Evolutionary conservation across 2,329 filamentous ascomycete genomes (phyloP).

Genomic region (Talaromyces sp.): DNA sequence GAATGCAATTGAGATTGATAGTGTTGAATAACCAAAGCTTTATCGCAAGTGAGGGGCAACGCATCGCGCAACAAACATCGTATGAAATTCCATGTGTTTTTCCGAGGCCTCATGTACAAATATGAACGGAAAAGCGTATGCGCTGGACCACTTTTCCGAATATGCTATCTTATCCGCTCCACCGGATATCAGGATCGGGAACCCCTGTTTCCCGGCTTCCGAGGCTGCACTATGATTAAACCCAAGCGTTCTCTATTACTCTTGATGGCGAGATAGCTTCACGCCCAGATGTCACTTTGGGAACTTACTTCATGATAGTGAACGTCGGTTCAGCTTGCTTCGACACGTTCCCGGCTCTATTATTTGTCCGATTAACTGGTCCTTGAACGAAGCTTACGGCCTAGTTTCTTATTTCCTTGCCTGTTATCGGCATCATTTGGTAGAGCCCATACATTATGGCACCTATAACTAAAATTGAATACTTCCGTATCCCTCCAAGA

Average conservation of each 20-base stretch:
- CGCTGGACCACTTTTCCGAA: not conserved
- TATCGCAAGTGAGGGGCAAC: not conserved
- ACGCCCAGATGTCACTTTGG: not conserved
- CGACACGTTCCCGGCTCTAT: not conserved
- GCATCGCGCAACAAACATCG: not conserved
- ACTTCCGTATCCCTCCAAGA: slow-evolving; percentile 71
- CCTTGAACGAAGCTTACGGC: not conserved
- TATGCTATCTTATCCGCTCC: not conserved
- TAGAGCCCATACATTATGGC: not conserved
- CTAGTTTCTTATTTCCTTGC: not conserved
- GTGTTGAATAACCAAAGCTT: not conserved
- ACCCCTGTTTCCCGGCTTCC: not conserved
- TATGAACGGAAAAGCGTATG: not conserved
- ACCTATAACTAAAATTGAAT: slow-evolving; percentile 52
- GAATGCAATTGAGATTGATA: not conserved
- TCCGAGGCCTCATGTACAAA: not conserved
- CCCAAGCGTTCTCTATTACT: not conserved
- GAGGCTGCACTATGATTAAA: not conserved
- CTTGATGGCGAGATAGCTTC: not conserved
- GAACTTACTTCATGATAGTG: not conserved
- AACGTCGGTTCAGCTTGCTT: not conserved
- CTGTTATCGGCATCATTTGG: not conserved
- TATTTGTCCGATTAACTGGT: not conserved
- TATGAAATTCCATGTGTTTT: not conserved
- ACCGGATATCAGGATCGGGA: not conserved